Conservation (phyloP, 2,329 filamentous ascomycete genomes). For the Stagonosporopsis cucurbitacearum region DNA sequence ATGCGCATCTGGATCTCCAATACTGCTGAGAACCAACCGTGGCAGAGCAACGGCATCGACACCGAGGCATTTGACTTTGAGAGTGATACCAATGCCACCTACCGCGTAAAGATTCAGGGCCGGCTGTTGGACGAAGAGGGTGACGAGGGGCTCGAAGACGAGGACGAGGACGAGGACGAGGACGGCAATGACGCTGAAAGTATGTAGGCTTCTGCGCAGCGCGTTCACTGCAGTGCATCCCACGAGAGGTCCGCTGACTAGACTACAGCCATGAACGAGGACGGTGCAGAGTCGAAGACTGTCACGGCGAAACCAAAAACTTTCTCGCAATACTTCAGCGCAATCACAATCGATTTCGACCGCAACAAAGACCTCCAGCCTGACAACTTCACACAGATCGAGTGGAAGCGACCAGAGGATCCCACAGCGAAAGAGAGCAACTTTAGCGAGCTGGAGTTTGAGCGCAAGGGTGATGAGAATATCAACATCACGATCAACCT, state of each 20-base stretch:
- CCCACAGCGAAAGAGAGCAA: constrained; percentile 71
- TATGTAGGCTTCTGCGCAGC: constrained; percentile 16
- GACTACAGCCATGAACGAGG: constrained; percentile 56
- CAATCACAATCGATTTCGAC: constrained; percentile 70
- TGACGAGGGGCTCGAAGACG: constrained; percentile 42
- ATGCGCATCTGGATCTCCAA: constrained; percentile 95
- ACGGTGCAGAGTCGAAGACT: constrained; percentile 51
- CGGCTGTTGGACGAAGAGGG: constrained; percentile 68
- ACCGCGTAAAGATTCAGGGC: constrained; percentile 90
- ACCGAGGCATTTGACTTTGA: constrained; percentile 83
- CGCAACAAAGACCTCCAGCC: constrained; percentile 69
- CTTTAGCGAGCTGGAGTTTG: constrained; percentile 91
- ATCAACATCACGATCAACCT: constrained; percentile 90
- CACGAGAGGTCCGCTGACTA: constrained; percentile 9
- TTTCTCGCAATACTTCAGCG: constrained; percentile 78
- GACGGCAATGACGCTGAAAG: constrained; percentile 58
- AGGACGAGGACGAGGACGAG: constrained; percentile 39
- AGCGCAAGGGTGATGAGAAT: constrained; percentile 90
- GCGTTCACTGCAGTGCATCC: not conserved
- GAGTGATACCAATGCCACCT: constrained; percentile 77
- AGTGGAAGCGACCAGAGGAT: constrained; percentile 84
- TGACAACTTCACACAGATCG: constrained; percentile 68
- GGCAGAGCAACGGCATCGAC: constrained; percentile 76
- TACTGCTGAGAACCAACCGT: constrained; percentile 90
- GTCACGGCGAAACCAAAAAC: constrained; percentile 60